Evolutionary conservation across 2,329 filamentous ascomycete genomes (phyloP).

Genomic region (Fusarium redolens): DNA sequence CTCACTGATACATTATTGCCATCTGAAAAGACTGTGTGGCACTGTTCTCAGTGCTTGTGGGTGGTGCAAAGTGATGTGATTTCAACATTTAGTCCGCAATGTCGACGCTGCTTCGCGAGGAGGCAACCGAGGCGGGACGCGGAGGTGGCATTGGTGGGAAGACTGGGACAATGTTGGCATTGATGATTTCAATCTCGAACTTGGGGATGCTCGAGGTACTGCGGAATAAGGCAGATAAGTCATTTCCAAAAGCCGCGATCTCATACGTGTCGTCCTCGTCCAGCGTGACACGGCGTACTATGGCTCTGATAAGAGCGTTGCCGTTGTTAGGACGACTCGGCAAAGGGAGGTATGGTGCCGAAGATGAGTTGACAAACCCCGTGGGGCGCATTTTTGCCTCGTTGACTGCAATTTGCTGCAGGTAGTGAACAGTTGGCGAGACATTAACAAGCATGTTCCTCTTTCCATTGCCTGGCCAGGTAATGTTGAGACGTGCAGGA

Average conservation of each 20-base stretch:
- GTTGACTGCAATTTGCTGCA: conserved; percentile 35
- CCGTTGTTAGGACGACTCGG: conserved; percentile 12
- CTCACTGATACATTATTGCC: not conserved
- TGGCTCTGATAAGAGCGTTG: conserved; percentile 9
- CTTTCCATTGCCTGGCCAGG: conserved; percentile 45
- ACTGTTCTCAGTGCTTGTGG: not conserved
- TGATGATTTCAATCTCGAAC: conserved; percentile 37
- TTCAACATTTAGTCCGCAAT: conserved; percentile 14
- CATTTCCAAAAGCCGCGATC: conserved; percentile 43
- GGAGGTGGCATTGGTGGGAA: conserved; percentile 30
- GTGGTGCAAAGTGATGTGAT: not conserved
- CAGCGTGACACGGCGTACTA: conserved; percentile 40
- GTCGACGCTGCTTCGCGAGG: conserved; percentile 17
- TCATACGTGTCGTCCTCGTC: conserved; percentile 39
- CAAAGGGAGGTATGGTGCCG: conserved; percentile 1
- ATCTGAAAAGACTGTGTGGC: not conserved
- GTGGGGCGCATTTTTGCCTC: conserved; percentile 35
- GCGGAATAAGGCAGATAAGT: conserved; percentile 41
- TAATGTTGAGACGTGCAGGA: conserved; percentile 45
- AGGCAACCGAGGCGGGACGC: conserved; percentile 28
- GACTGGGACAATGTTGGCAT: not conserved
- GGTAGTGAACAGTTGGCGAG: conserved; percentile 49
- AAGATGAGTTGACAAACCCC: conserved; percentile 15
- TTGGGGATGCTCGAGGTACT: conserved; percentile 34
- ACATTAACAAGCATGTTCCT: conserved; percentile 47